Base-by-base conservation (phyloP, 108 stramenopile species). In the Fragilaria radians region DNA sequence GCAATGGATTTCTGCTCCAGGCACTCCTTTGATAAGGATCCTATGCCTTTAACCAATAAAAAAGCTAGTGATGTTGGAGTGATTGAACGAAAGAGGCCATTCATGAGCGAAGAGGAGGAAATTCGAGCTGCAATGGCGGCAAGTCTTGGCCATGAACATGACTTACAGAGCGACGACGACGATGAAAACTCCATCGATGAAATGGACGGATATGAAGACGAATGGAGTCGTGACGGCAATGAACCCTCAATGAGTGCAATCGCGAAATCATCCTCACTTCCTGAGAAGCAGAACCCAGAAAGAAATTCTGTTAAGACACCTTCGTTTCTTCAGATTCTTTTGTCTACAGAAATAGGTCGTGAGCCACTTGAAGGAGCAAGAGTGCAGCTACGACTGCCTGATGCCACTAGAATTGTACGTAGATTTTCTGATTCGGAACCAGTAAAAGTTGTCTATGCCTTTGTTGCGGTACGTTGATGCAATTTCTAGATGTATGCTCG, bases 1-100 rank as follows among this genome's bases (percentile, higher is more conserved):
- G 86, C 86, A 29, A 83, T 80, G 76, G 90, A 93, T 69, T 93
- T 92, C 77, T 93, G 91, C 60, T 86, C 85, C 7, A 68, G 82
- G 17, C 82, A 93, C 70, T 90, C 92, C 25, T 88, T 93, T 62
- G 88, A 88, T 33, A 76, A 76, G 47, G 62, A 83, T 51, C 88
- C 88, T 25, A 69, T 62, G 17, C 74, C 80, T n/a, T 74, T 80
- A 2, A 62, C 50, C 48, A 32, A 47, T 54, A n/a, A 72, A 72
- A 46, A 54, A 58, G 34, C 46, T 74, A 31, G 19, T 19, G 62
- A 70, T 65, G 45, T 59, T 23, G 66, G 68, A 57, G 27, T 28
- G 18, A 25, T 7, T 26, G 1, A 9, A 7, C 49, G 24, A 9
- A 32, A 50, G 19, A 14, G 23, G 3, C 48, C 30, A 2, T 46